Base-by-base conservation (phyloP, 306 rosid genomes). In the Pterocarpus santalinus region DNA sequence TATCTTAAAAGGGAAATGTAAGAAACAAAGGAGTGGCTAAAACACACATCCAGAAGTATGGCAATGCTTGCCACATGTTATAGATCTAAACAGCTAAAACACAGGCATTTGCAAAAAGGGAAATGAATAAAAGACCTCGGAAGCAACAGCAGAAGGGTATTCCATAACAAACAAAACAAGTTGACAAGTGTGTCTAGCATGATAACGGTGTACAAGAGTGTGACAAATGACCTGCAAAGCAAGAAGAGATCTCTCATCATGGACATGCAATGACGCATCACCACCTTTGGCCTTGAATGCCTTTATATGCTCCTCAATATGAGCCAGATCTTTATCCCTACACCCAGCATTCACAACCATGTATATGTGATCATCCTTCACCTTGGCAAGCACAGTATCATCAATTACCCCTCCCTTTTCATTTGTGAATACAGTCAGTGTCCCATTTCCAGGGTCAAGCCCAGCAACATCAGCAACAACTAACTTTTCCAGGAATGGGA, bases 331-430 rank as follows among this genome's bases (percentile, higher is more conserved):
- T 82, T 93, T 93, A 63, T 93, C 98, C 85, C 98, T 86, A 77
- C 98, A 93, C 8, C 98, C 98, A 22, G 98, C 98, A 82, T 93
- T 93, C 77, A 93, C 98, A 33, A 93, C 97, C 86, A 93, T 87
- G 89, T 93, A 93, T 65, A 93, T 83, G 77, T 91, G 97, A 71
- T 91, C 90, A 63, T 86, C 91, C 16, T 61, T 91, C 62, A 93
- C 98, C 90, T 93, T 91, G 79, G 98, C 91, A 75, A 93, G 82
- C 52, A 93, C 98, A 0, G 97, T 91, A 88, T 93, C 98, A 75
- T 93, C 98, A 13, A 91, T 93, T 22, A 92, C 92, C 63, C 97
- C 98, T 22, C 98, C 98, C 77, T 93, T 93, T 85, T 90, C 98
- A 77, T 93, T 93, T 67, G 98, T 93, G 78, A 93, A 91, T 64